Evolutionary conservation across 805 yeast genomes (phyloP).

Genomic region (Kodamaea nitidulidarum): DNA sequence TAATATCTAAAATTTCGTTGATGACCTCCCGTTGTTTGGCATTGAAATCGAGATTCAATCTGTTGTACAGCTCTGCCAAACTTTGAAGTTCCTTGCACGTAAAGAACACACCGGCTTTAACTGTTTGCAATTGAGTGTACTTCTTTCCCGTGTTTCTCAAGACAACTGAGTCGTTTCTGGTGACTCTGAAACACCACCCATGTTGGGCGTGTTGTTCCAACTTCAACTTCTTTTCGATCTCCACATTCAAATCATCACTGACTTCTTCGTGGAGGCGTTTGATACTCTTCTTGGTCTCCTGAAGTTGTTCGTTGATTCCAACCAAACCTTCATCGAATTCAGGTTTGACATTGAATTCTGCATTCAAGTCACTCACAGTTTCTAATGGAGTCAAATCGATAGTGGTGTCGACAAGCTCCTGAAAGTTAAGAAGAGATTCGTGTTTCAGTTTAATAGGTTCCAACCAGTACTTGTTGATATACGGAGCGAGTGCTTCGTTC

Average conservation of each 20-base stretch:
- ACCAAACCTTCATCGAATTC: slow-evolving; percentile 81
- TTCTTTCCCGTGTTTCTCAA: slow-evolving; percentile 56
- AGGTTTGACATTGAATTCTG: slow-evolving; percentile 81
- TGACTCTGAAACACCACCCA: slow-evolving; percentile 93
- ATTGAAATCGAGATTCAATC: slow-evolving; percentile 64
- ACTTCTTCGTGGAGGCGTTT: slow-evolving; percentile 56
- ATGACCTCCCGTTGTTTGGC: slow-evolving; percentile 74
- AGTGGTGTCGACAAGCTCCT: slow-evolving; percentile 88
- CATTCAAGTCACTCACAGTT: slow-evolving; percentile 39
- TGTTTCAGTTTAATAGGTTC: slow-evolving; percentile 49
- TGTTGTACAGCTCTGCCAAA: slow-evolving; percentile 55
- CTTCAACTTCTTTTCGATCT: slow-evolving; percentile 82
- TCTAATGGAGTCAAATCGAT: slow-evolving; percentile 82
- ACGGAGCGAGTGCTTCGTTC: slow-evolving; percentile 22
- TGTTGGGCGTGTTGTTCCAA: slow-evolving; percentile 82
- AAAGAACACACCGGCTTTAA: slow-evolving; percentile 92
- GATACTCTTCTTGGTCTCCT: slow-evolving; percentile 51
- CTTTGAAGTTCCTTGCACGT: slow-evolving; percentile 64
- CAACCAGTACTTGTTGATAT: slow-evolving; percentile 54
- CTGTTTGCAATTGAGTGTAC: slow-evolving; percentile 80
- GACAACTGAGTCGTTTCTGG: slow-evolving; percentile 82
- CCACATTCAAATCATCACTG: slow-evolving; percentile 74
- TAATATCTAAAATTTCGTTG: slow-evolving; percentile 74
- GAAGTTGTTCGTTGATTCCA: slow-evolving; percentile 55
- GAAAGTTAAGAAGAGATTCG: slow-evolving; percentile 57